phyloP scores from a whole-genome alignment of 208 protist species.

The Wallacemonas sp. region DNA sequence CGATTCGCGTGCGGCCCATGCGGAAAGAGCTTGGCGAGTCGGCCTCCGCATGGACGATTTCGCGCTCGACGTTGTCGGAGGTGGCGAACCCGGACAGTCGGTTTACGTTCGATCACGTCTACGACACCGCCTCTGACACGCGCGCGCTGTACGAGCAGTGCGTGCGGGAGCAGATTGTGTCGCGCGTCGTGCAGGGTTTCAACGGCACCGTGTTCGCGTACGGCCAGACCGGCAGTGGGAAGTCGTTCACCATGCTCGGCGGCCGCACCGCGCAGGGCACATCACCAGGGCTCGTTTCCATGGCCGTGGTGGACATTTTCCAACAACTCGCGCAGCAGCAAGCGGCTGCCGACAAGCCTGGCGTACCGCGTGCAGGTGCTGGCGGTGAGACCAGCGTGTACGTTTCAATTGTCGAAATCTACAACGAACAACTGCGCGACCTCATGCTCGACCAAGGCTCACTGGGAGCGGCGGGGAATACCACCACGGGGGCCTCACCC shows the following conservation, averaged over 20 bases:
- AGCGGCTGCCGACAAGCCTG: conserved; percentile 31
- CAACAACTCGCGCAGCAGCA: conserved; percentile 43
- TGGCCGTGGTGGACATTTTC: conserved; percentile 70
- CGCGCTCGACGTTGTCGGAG: conserved; percentile 43
- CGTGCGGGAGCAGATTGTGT: conserved; percentile 50
- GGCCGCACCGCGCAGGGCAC: conserved; percentile 14
- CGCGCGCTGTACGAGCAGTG: conserved; percentile 51
- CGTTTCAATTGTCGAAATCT: conserved; percentile 77
- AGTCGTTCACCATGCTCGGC: conserved; percentile 86
- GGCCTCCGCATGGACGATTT: conserved; percentile 33
- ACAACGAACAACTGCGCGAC: conserved; percentile 88
- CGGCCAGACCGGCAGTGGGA: conserved; percentile 88
- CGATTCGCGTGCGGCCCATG: conserved; percentile 68
- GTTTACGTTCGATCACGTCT: conserved; percentile 83
- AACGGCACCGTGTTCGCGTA: conserved; percentile 89
- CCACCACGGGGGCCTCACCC: conserved; percentile 23
- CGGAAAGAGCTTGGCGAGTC: conserved; percentile 51
- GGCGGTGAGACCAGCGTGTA: conserved; percentile 29
- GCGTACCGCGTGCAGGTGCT: conserved; percentile 11
- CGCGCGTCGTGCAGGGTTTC: conserved; percentile 73
- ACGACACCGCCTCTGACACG: conserved; percentile 38
- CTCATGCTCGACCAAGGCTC: conserved; percentile 25
- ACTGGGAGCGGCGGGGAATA: conserved; percentile 6
- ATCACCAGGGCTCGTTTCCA: conserved; percentile 39
- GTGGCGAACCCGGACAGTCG: conserved; percentile 53